Percentiles rank a stretch among this genome's conserved stretches.
Evolutionary conservation across 805 yeast species (phyloP).

Genomic region (Ogataea glucozyma): DNA sequence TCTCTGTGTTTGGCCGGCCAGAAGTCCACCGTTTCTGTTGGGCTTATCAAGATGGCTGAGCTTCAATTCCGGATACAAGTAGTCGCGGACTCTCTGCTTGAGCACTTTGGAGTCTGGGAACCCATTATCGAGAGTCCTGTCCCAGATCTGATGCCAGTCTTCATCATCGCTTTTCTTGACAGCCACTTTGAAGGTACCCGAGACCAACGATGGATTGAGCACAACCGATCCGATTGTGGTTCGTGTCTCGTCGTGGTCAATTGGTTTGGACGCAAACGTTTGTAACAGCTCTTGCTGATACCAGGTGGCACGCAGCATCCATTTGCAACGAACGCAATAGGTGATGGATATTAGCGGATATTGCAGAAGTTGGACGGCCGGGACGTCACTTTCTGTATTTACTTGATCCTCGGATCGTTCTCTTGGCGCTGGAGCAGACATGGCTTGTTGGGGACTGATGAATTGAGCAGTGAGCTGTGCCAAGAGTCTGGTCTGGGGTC

Average conservation of each 20-base stretch:
- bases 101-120: conserved; percentile 85
- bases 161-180: conserved; percentile 38
- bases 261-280: conserved; percentile 52
- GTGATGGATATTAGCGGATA: conserved; percentile 67
- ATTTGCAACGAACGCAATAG: conserved; percentile 81
- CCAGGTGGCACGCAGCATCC: conserved; percentile 91
- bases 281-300: conserved; percentile 81
- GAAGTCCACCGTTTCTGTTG: conserved; percentile 24
- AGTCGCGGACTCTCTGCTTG: conserved; percentile 65
- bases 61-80: conserved; percentile 51
- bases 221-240: conserved; percentile 52
- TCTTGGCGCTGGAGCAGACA: conserved; percentile 1
- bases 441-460: neutral
- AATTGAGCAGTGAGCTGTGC: too few relatives aligned
- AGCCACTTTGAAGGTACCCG: conserved; percentile 63
- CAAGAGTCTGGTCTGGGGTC: too few relatives aligned
- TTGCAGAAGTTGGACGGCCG: neutral
- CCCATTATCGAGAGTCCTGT: conserved; percentile 62
- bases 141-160: conserved; percentile 52
- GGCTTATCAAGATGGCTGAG: conserved; percentile 67
- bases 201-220: conserved; percentile 43
- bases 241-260: conserved; percentile 38
- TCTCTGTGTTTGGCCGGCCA: conserved; percentile 12
- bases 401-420: neutral
- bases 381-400: neutral